Base-by-base conservation (phyloP, 352 stramenopile genomes). In the Phytopythium aichiense region DNA sequence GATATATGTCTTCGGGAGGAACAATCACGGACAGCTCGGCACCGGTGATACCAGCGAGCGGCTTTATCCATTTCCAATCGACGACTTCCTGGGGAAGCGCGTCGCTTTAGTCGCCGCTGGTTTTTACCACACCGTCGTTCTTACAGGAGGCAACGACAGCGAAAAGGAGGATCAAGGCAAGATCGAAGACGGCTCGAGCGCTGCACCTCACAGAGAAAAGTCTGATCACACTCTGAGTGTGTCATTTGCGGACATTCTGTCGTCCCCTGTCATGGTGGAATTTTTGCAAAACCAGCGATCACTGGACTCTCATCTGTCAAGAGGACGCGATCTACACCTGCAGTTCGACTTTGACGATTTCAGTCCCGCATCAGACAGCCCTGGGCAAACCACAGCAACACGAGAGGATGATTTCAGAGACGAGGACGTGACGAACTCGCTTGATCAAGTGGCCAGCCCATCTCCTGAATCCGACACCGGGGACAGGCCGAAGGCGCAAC, bases 101-200 rank as follows among this genome's bases (percentile, higher is more conserved):
- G 74, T 98, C 13, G 83, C 88, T 7, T 76, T 94, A 53, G 83
- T 98, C 8, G 91, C 91, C 30, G 87, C 91, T 15, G 93, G 93
- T 0, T 98, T 98, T 65, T 98, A 98, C 55, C 92, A 98, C 69
- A 98, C 92, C 8, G 72, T 98, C 0, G 87, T 98, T 3, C 71
- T 97, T 1, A 95, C 85, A 1, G 88, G 89, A 16, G 84, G 83
- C 2, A 84, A 78, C 48, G 86, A 96, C 0, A 71, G 84, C 7
- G 75, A 89, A 11, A 74, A 71, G 40, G 66, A 63, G 16, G 65
- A 74, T 3, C 68, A 76, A 63, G 68, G 69, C 1, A 28, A 37
- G 38, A 25, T 11, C 1, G 37, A 38, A 35, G 18, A 48, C 13
- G 15, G 22, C 6, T 35, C 46, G 6, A 33, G 35, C 2, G 22